Conservation (phyloP, 345 rosid genomes). For the Populus euphratica region DNA sequence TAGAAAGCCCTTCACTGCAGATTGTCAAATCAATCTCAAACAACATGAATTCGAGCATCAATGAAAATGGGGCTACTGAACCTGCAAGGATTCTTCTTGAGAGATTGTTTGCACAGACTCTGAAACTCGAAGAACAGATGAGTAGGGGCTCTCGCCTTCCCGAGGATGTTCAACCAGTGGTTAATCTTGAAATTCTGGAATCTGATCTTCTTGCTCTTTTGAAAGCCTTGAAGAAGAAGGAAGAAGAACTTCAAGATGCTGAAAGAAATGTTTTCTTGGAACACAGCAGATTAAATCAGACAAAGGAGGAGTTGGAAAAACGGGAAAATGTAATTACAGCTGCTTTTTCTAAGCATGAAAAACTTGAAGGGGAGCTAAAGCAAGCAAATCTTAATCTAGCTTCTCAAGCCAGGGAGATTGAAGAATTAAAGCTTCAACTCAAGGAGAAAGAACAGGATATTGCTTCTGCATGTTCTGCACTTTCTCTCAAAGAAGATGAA, state of each 20-base stretch:
- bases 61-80: slow-evolving; percentile 47
- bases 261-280: slow-evolving; percentile 56
- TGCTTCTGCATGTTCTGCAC: slow-evolving; percentile 39
- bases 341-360: slow-evolving; percentile 54
- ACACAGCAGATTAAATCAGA: slow-evolving; percentile 41
- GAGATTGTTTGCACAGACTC: slow-evolving; percentile 62
- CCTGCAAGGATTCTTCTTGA: slow-evolving; percentile 57
- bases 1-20: slow-evolving; percentile 19
- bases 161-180: slow-evolving; percentile 22
- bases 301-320: slow-evolving; percentile 49
- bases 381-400: slow-evolving; percentile 47
- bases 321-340: slow-evolving; percentile 47
- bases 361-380: slow-evolving; percentile 53
- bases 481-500: slow-evolving; percentile 52
- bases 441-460: slow-evolving; percentile 53
- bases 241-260: slow-evolving; percentile 60
- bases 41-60: slow-evolving; percentile 35
- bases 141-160: slow-evolving; percentile 30
- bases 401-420: slow-evolving; percentile 68
- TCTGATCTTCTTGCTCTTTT: slow-evolving; percentile 64
- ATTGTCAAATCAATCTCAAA: slow-evolving; percentile 38
- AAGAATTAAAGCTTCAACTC: slow-evolving; percentile 51
- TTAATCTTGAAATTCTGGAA: slow-evolving; percentile 53
- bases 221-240: slow-evolving; percentile 59
- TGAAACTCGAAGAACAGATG: slow-evolving; percentile 52